phyloP scores from a whole-genome alignment of 2,329 filamentous ascomycete species.

The Phoma sp. region DNA sequence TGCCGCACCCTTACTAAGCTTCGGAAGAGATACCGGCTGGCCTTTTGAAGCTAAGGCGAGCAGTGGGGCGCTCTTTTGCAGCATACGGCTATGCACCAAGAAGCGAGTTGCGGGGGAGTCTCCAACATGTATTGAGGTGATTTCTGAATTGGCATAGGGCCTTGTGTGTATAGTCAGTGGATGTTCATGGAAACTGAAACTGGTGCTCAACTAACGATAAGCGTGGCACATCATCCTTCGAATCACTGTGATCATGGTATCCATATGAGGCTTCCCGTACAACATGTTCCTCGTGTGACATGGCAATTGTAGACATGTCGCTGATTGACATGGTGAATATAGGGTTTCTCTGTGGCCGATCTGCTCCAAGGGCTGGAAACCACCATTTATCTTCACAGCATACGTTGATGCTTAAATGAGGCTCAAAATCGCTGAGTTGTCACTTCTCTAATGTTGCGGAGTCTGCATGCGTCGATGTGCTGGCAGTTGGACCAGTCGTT shows the following conservation, averaged over 20 bases:
- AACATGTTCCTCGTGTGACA: neutral
- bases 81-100: conserved; percentile 32
- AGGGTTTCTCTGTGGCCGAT: neutral
- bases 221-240: too few relatives aligned
- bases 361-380: neutral
- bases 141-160: conserved; percentile 1
- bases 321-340: neutral
- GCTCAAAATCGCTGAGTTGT: conserved; percentile 34
- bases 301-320: neutral
- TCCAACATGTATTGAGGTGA: conserved; percentile 27
- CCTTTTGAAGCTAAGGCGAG: neutral
- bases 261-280: neutral
- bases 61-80: conserved; percentile 27
- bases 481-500: conserved; percentile 27
- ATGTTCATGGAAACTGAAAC: neutral
- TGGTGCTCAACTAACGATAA: neutral
- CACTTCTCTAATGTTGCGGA: conserved; percentile 14
- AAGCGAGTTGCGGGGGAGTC: conserved; percentile 27
- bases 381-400: neutral
- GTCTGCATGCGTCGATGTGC: conserved; percentile 32
- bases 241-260: neutral
- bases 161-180: neutral
- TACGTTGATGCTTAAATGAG: conserved; percentile 22
- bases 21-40: neutral
- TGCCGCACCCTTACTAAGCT: neutral